Percentiles rank a stretch among this genome's conserved stretches.
phyloP scores from a whole-genome alignment of 805 yeast genomes.

The Kuraishia molischiana region DNA sequence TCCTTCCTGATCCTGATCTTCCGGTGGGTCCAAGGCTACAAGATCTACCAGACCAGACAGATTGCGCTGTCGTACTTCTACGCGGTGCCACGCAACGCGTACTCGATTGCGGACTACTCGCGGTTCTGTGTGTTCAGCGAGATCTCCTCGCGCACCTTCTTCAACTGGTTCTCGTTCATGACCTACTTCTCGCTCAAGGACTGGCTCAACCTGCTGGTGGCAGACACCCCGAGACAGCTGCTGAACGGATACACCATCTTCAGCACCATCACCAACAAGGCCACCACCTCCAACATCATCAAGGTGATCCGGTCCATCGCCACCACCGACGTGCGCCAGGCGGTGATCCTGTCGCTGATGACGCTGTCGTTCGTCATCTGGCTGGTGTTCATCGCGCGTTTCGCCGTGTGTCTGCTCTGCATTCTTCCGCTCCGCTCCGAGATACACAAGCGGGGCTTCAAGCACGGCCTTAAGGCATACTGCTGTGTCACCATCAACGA shows the following conservation, averaged over 20 bases:
- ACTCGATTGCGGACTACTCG: slow-evolving; percentile 48
- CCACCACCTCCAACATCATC: slow-evolving; percentile 27
- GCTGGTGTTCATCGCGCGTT: slow-evolving; percentile 53
- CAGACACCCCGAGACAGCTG: slow-evolving; percentile 84
- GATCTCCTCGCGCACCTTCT: slow-evolving; percentile 54
- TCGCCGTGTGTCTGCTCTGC: slow-evolving; percentile 42
- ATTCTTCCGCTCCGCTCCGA: slow-evolving; percentile 40
- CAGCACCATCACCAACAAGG: slow-evolving; percentile 34
- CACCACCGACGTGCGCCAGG: slow-evolving; percentile 49
- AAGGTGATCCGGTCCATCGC: slow-evolving; percentile 48
- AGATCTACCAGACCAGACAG: slow-evolving; percentile 47
- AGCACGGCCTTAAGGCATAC: slow-evolving; percentile 42
- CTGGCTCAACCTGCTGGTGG: slow-evolving; percentile 48
- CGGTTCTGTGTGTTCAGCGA: slow-evolving; percentile 65
- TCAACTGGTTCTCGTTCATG: slow-evolving; percentile 60
- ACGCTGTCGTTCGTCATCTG: slow-evolving; percentile 65
- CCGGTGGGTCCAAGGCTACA: slow-evolving; percentile 48
- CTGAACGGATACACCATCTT: slow-evolving; percentile 68
- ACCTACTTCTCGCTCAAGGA: slow-evolving; percentile 57
- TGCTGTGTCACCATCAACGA: slow-evolving; percentile 52
- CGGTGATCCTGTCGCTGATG: slow-evolving; percentile 70
- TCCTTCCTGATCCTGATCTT: slow-evolving; percentile 50
- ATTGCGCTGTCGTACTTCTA: slow-evolving; percentile 66
- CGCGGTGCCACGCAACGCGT: slow-evolving; percentile 46
- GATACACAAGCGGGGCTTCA: slow-evolving; percentile 25